Percentiles rank a stretch among this genome's conserved stretches.
phyloP scores from a whole-genome alignment of 192 early-diverging fungal genomes.

The Neocallimastix lanati region DNA sequence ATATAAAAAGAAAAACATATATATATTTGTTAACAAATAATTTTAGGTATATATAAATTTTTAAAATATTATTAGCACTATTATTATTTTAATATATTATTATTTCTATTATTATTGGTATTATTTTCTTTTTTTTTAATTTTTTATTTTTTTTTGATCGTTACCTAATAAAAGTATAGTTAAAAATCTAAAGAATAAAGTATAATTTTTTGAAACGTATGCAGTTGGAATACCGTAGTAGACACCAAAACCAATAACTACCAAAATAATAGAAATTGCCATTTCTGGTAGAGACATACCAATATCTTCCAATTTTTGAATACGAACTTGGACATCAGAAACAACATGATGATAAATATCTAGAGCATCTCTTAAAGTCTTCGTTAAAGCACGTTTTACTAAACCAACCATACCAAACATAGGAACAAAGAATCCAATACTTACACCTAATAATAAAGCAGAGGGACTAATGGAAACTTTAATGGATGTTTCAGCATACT shows the following conservation, averaged over 20 bases:
- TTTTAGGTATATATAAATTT: too few relatives aligned
- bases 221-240: slow-evolving; percentile 11
- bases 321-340: slow-evolving; percentile 4
- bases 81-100: too few relatives aligned
- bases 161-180: slow-evolving; percentile 11
- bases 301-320: slow-evolving; percentile 6
- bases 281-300: slow-evolving; percentile 5
- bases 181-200: slow-evolving; percentile 12
- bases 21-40: too few relatives aligned
- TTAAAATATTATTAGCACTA: too few relatives aligned
- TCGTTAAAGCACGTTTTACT: slow-evolving; percentile 6
- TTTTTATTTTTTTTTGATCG: too few relatives aligned
- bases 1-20: too few relatives aligned
- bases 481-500: slow-evolving; percentile 4
- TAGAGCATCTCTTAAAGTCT: slow-evolving; percentile 12
- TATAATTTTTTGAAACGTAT: slow-evolving; percentile 7
- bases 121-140: neutral
- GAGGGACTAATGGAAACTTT: neutral
- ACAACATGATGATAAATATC: slow-evolving; percentile 10
- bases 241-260: slow-evolving; percentile 11
- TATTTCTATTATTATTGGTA: neutral
- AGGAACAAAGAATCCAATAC: slow-evolving; percentile 6
- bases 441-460: slow-evolving; percentile 5
- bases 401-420: slow-evolving; percentile 9
- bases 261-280: slow-evolving; percentile 6